These are phyloP conservation scores for Aspergillus vadensis DNA, from an alignment of 2,329 filamentous ascomycete genomes.

Conservation along the genomic window DNA sequence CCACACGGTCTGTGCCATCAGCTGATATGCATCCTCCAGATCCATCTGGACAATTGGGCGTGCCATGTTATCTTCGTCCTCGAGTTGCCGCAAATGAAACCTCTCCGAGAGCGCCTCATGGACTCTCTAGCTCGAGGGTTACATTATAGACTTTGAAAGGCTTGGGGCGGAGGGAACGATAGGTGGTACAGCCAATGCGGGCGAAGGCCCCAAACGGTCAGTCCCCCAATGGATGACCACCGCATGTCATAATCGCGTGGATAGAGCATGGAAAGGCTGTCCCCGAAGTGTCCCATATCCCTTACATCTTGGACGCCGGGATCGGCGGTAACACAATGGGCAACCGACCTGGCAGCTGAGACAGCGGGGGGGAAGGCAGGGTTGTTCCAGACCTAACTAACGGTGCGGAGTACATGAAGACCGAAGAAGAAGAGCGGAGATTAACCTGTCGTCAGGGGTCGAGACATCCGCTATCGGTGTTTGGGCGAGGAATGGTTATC, in stretches of 20 bases:
- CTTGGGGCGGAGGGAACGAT: not conserved
- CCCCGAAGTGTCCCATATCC: not conserved
- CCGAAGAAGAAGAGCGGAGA: not conserved
- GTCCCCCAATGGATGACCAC: not conserved
- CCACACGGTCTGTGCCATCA: not conserved
- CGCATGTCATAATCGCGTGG: slow-evolving; percentile 2
- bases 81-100: not conserved
- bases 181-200: not conserved
- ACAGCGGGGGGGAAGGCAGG: not conserved
- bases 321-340: not conserved
- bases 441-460: not conserved
- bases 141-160: not conserved
- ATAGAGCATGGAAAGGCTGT: not conserved
- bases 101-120: not conserved
- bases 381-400: not conserved
- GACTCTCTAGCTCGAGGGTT: not conserved
- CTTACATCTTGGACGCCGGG: not conserved
- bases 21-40: not conserved
- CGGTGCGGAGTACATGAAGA: not conserved
- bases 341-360: not conserved
- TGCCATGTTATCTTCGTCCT: not conserved
- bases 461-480: not conserved
- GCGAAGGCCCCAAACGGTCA: not conserved
- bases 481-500: not conserved
- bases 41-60: not conserved